A percentile compares a stretch with the other conserved stretches of the same genome.
Conservation (phyloP, 768 basidiomycete genomes). For the Amanita fuliginea region DNA sequence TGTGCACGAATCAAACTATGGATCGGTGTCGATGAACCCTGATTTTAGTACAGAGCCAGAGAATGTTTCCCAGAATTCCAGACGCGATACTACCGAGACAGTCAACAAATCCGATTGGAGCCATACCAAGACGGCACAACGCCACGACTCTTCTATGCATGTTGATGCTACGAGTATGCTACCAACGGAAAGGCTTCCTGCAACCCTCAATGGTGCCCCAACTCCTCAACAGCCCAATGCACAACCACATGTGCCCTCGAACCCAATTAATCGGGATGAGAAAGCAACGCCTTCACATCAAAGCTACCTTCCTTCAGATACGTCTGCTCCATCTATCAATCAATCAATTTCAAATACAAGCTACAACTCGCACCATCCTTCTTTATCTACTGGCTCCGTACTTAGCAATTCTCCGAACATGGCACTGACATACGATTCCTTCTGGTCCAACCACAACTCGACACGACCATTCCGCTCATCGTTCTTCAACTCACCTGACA, state of each 20-base stretch:
- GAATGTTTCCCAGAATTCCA: background rate
- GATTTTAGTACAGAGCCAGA: background rate
- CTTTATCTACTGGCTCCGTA: background rate
- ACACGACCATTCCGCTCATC: conserved; percentile 5
- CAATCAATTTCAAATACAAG: background rate
- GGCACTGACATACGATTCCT: conserved; percentile 7
- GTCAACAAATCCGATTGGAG: background rate
- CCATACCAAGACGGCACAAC: background rate
- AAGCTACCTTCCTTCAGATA: background rate
- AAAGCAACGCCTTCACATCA: background rate
- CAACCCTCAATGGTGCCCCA: background rate
- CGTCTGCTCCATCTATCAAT: background rate
- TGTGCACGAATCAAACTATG: background rate
- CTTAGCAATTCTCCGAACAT: background rate
- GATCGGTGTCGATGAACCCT: background rate
- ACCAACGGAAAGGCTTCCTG: background rate
- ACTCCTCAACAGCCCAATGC: background rate
- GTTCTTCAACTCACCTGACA: conserved; percentile 5
- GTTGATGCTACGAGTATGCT: background rate
- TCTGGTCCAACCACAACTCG: conserved; percentile 7
- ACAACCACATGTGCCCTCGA: background rate
- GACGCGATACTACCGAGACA: background rate
- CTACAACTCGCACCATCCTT: background rate
- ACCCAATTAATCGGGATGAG: background rate
- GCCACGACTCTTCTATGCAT: background rate